A percentile compares a stretch with the other conserved stretches of the same genome.
Evolutionary conservation across 352 stramenopile genomes (phyloP).

Genomic region (Globisporangium cederbergense): DNA sequence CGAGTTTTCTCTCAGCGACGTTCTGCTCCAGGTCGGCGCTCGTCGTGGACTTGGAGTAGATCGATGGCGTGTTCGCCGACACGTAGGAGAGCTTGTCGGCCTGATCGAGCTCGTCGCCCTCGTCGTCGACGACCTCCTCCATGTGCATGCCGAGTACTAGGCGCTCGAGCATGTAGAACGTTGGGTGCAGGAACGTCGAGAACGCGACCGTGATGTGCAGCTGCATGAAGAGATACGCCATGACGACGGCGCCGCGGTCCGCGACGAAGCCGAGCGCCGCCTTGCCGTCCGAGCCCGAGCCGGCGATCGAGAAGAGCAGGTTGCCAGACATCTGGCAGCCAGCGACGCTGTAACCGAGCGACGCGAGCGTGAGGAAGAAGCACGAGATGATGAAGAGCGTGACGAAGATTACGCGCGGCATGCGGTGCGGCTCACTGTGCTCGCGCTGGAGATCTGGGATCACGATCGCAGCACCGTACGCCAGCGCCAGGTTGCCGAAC

Average conservation of each 20-base stretch:
- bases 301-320: conserved; percentile 47
- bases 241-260: conserved; percentile 29
- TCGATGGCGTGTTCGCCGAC: conserved; percentile 13
- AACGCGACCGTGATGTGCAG: conserved; percentile 52
- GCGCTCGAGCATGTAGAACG: conserved; percentile 46
- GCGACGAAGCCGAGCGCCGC: conserved; percentile 36
- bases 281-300: conserved; percentile 14
- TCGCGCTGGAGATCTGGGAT: conserved; percentile 46
- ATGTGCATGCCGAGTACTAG: conserved; percentile 43
- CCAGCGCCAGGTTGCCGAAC: conserved; percentile 56
- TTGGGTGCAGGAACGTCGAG: conserved; percentile 40
- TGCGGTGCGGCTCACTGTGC: conserved; percentile 40
- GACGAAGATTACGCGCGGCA: conserved; percentile 44
- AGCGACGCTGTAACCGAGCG: conserved; percentile 28
- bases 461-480: conserved; percentile 45
- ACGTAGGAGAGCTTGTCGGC: conserved; percentile 13
- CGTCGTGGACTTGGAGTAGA: conserved; percentile 19
- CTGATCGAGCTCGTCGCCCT: neutral
- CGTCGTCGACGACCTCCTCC: neutral
- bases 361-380: conserved; percentile 39
- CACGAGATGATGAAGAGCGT: conserved; percentile 34
- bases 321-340: conserved; percentile 52
- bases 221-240: conserved; percentile 49
- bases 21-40: conserved; percentile 16
- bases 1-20: conserved; percentile 2